Base-by-base conservation (phyloP, 2,329 filamentous ascomycete genomes). In the Microsporum audouinii region DNA sequence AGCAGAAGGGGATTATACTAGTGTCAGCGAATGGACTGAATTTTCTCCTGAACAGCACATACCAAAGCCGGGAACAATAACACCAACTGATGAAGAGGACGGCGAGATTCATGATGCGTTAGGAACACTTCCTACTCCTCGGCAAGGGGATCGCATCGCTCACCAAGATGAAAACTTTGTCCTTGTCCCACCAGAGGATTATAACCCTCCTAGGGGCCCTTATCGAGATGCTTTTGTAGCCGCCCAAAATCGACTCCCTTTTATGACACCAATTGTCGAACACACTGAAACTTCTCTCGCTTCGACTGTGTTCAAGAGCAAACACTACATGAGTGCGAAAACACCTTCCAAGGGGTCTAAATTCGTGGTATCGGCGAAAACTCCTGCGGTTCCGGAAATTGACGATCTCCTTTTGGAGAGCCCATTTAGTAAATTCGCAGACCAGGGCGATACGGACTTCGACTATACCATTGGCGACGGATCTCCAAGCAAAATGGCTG, bases 211-310 rank as follows among this genome's bases (percentile, higher is more conserved):
- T 17, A 87, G 82, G 61, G 82, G 86, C 56, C 88, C 89, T 62
- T 96, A 88, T 79, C 86, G 91, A 70, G 88, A 96, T 73, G 84
- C 89, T 70, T 82, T 78, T 39, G 82, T 91, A 71, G 81, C 87
- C 73, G 90, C 91, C 63, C 95, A 96, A 69, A 96, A 91, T 74
- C 87, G 91, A 60, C 79, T 97, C 7, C 94, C 92, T 2, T 99
- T 97, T 72, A 97, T 99, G 94, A 99, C 94, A 0, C 94, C 94
- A 1, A 99, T 99, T 66, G 92, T 94, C 0, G 94, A 99, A 73
- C 86, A 90, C 68, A 99, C 94, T 0, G 94, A 99, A 74, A 88
- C 86, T 8, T 96, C 91, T 0, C 76, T 97, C 39, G 75, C 87
- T 47, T 82, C 83, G 3, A 84, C 82, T 33, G 80, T 83, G 59